Evolutionary conservation across 495 filamentous ascomycete genomes (phyloP), one percentile per base, ranked within the genome.

Genomic region (Penicillium paxilli): DNA sequence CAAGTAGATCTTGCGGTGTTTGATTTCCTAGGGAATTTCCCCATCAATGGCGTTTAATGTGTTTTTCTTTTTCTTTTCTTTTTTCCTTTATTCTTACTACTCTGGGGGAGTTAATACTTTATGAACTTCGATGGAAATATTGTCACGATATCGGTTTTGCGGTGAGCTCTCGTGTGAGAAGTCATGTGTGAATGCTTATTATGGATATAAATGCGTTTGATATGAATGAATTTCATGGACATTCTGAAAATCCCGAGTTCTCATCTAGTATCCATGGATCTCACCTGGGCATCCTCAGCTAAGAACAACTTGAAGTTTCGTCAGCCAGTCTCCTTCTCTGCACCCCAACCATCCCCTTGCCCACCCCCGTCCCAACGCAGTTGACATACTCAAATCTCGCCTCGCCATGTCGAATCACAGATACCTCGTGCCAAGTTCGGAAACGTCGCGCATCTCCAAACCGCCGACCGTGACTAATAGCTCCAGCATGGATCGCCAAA

Each of bases 1-100:
- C 46, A 78, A 74, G 53, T 76, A 63, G 51, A 47, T 20, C 14
- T 12, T 9, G 20, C 10, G n/a, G n/a, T n/a, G n/a, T n/a, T n/a
- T n/a, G n/a, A n/a, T n/a, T n/a, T n/a, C n/a, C n/a, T n/a, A n/a
- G n/a, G n/a, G n/a, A n/a, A n/a, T n/a, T n/a, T n/a, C n/a, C n/a
- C 12, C 25, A 25, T 9, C 12, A 7, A 24, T 28, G 5, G 22
- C 10, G 42, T 32, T 47, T 30, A 9, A 28, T 22, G 23, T 11
- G n/a, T n/a, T 10, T 14, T 11, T 32, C 12, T 51, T 41, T 33
- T 52, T 10, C 49, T 53, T 19, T 32, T 49, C 19, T 38, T 32
- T 44, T 47, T 23, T 44, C 45, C 25, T 32, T 41, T 9, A 35
- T 46, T 32, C 30, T 32, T 32, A 32, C 30, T 4, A 32, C 8